A percentile compares a stretch with the other conserved stretches of the same genome.
Evolutionary conservation across 2,329 filamentous ascomycete species (phyloP).

Genomic region (Aspergillus fijiensis): DNA sequence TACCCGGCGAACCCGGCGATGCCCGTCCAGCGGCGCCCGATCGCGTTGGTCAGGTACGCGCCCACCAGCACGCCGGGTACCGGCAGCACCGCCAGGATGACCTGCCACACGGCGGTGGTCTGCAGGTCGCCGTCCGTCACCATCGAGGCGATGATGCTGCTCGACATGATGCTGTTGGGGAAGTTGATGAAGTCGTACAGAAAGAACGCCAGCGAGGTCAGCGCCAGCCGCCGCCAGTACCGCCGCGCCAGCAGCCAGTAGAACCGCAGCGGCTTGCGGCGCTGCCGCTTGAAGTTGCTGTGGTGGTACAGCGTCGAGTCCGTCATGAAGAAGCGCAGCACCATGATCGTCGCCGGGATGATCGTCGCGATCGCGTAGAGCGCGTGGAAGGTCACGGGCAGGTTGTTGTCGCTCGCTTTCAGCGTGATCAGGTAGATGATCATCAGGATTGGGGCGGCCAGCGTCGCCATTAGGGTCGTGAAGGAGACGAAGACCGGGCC

Average conservation of each 20-base stretch:
- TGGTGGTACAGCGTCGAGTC: constrained; percentile 35
- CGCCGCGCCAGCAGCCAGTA: constrained; percentile 28
- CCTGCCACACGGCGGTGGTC: constrained; percentile 37
- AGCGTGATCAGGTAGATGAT: constrained; percentile 39
- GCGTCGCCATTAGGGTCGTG: constrained; percentile 38
- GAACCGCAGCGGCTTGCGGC: constrained; percentile 23
- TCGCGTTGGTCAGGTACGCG: constrained; percentile 33
- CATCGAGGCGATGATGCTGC: constrained; percentile 34
- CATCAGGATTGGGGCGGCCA: constrained; percentile 34
- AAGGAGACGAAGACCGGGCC: constrained; percentile 39
- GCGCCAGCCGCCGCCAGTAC: constrained; percentile 30
- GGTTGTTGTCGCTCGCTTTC: constrained; percentile 36
- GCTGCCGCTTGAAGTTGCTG: constrained; percentile 32
- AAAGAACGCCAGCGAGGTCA: constrained; percentile 37
- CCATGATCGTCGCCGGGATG: constrained; percentile 33
- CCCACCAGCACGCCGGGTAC: constrained; percentile 37
- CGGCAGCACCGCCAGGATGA: constrained; percentile 34
- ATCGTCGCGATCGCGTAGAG: constrained; percentile 36
- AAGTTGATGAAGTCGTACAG: constrained; percentile 42
- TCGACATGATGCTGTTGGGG: constrained; percentile 38
- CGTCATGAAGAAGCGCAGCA: constrained; percentile 36
- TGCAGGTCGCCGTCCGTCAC: constrained; percentile 34
- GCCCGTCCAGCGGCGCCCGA: constrained; percentile 33
- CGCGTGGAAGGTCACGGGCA: constrained; percentile 30
- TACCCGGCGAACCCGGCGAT: constrained; percentile 33